These are phyloP conservation scores for Xylaria sp. DNA, from an alignment of 2,329 filamentous ascomycete species.

Conservation along the genomic window DNA sequence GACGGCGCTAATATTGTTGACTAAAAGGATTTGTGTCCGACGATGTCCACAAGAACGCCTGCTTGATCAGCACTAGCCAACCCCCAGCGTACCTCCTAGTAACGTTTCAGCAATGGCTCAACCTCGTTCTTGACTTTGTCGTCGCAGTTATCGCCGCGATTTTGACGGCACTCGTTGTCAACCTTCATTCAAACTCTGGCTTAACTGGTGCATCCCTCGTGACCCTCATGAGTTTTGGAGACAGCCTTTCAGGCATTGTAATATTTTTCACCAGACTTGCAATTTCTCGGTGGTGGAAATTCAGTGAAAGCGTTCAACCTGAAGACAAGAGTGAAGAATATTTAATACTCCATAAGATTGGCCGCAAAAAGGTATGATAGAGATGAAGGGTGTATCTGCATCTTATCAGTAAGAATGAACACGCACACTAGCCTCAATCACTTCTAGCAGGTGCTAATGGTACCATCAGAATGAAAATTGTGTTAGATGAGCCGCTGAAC, in stretches of 20 bases:
- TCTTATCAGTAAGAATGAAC: slow-evolving; percentile 27
- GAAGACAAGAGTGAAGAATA: slow-evolving; percentile 36
- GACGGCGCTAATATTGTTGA: not conserved
- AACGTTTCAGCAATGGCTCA: slow-evolving; percentile 51
- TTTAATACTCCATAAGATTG: slow-evolving; percentile 36
- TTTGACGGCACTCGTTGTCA: slow-evolving; percentile 34
- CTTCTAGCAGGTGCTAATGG: not conserved
- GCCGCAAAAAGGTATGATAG: slow-evolving; percentile 37
- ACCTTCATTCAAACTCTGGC: slow-evolving; percentile 33
- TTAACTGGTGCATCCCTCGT: slow-evolving; percentile 41
- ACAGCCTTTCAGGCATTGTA: slow-evolving; percentile 37
- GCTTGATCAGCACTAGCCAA: slow-evolving; percentile 55
- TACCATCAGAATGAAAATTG: not conserved
- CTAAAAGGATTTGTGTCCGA: slow-evolving; percentile 45
- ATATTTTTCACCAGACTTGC: slow-evolving; percentile 40
- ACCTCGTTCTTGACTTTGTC: slow-evolving; percentile 30
- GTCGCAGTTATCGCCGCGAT: slow-evolving; percentile 34
- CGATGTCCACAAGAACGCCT: slow-evolving; percentile 49
- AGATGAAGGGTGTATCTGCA: slow-evolving; percentile 37
- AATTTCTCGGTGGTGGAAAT: slow-evolving; percentile 38
- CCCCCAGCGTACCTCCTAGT: slow-evolving; percentile 57
- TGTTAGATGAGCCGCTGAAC: slow-evolving; percentile 7
- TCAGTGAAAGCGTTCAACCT: slow-evolving; percentile 32
- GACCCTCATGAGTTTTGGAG: slow-evolving; percentile 41
- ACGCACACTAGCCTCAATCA: not conserved